Conservation (phyloP, 192 early-diverging fungal genomes). For the Gryganskiella cystojenkinii region DNA sequence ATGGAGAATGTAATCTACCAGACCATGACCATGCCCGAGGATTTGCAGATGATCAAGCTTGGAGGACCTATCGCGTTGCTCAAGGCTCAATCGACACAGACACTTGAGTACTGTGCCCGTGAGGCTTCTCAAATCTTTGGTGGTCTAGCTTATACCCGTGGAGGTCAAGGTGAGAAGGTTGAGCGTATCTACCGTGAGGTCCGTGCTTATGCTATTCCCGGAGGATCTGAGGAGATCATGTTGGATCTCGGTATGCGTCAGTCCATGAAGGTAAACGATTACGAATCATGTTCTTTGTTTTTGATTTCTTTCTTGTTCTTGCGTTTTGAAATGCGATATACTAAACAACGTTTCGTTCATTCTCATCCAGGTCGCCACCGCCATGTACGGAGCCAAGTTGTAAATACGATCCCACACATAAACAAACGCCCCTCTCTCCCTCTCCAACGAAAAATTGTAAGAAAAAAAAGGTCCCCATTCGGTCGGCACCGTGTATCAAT, state of each 20-base stretch:
- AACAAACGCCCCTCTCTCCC: too few relatives aligned
- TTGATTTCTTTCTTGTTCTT: neutral
- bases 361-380: constrained; percentile 10
- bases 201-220: constrained; percentile 83
- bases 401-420: neutral
- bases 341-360: neutral
- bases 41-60: constrained; percentile 76
- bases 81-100: constrained; percentile 88
- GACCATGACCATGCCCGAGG: constrained; percentile 69
- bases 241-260: constrained; percentile 87
- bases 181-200: constrained; percentile 92
- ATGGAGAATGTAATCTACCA: constrained; percentile 84
- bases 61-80: constrained; percentile 89
- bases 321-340: neutral
- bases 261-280: constrained; percentile 81
- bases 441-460: too few relatives aligned
- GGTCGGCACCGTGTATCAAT: too few relatives aligned
- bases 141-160: constrained; percentile 83
- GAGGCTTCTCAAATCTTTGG: constrained; percentile 95
- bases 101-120: constrained; percentile 88
- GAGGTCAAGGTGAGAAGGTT: constrained; percentile 79
- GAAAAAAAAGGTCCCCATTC: too few relatives aligned
- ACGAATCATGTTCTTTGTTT: neutral
- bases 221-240: constrained; percentile 93
- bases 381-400: constrained; percentile 50